A percentile compares a stretch with the other conserved stretches of the same genome.
These are phyloP conservation scores for Xylariaceae sp. DNA, from an alignment of 2,329 filamentous ascomycete genomes.

Conservation along the genomic window DNA sequence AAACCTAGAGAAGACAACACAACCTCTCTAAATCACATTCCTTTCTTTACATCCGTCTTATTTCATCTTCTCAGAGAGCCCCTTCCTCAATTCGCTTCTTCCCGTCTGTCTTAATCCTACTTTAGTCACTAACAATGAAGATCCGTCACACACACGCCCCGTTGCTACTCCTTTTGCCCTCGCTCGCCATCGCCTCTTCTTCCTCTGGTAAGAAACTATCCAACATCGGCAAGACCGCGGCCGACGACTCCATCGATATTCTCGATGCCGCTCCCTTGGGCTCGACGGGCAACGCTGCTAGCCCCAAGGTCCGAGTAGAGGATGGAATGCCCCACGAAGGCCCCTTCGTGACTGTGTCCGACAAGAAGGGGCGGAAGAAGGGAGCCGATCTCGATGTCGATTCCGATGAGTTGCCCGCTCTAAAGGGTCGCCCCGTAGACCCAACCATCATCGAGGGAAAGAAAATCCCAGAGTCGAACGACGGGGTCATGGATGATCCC, in stretches of 20 bases:
- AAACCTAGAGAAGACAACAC: no score
- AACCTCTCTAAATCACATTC: constrained; percentile 7
- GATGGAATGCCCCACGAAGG: constrained; percentile 92
- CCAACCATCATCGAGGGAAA: constrained; percentile 52
- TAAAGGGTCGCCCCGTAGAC: constrained; percentile 48
- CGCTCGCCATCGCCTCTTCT: constrained; percentile 23
- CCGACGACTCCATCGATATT: constrained; percentile 10
- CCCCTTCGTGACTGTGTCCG: constrained; percentile 61
- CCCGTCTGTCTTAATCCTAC: background rate
- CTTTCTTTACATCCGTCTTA: no score
- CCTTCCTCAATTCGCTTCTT: no score
- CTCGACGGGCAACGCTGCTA: constrained; percentile 29
- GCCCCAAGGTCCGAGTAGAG: constrained; percentile 43
- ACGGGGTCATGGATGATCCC: constrained; percentile 92
- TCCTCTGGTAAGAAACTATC: constrained; percentile 15
- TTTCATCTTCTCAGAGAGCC: background rate
- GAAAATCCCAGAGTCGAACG: constrained; percentile 57
- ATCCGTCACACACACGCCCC: constrained; percentile 24
- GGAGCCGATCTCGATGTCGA: constrained; percentile 26
- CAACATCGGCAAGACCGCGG: constrained; percentile 10
- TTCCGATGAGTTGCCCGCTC: constrained; percentile 35
- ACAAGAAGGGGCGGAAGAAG: constrained; percentile 37
- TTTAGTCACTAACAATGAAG: constrained; percentile 22
- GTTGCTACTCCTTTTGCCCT: constrained; percentile 26
- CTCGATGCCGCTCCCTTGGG: constrained; percentile 15